phyloP scores from a whole-genome alignment of 495 filamentous ascomycete genomes.

The Aspergillus homomorphus region DNA sequence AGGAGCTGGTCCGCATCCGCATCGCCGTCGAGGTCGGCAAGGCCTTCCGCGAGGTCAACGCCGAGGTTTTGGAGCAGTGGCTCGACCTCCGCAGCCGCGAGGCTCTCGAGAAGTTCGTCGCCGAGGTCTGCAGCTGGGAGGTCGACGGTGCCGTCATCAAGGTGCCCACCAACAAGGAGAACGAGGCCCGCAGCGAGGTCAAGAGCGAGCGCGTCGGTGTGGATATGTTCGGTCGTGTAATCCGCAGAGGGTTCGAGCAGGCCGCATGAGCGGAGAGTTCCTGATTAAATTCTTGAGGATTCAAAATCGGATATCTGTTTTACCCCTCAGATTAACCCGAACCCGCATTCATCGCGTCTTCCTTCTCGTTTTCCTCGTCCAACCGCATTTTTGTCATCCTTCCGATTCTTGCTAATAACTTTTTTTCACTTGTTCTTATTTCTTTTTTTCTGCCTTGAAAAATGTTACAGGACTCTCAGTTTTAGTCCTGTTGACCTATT shows the following conservation, averaged over 20 bases:
- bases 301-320: not conserved
- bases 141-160: slow-evolving; percentile 65
- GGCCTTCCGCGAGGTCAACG: slow-evolving; percentile 77
- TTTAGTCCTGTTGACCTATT: not conserved
- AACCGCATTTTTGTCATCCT: not conserved
- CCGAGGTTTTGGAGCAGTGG: slow-evolving; percentile 78
- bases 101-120: slow-evolving; percentile 75
- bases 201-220: slow-evolving; percentile 84
- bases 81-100: slow-evolving; percentile 69
- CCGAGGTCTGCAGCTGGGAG: slow-evolving; percentile 83
- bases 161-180: slow-evolving; percentile 92
- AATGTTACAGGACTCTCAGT: not conserved
- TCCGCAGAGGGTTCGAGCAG: slow-evolving; percentile 88
- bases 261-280: slow-evolving; percentile 53
- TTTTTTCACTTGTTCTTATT: slow-evolving; percentile 13
- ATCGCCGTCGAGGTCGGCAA: slow-evolving; percentile 89
- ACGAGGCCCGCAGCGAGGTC: slow-evolving; percentile 94
- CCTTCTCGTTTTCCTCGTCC: not conserved
- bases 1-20: slow-evolving; percentile 88
- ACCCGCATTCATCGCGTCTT: slow-evolving; percentile 1
- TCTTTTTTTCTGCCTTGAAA: slow-evolving; percentile 5
- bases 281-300: not conserved
- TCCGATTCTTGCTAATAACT: slow-evolving; percentile 20
- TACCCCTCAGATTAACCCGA: not conserved
- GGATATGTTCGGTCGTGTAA: slow-evolving; percentile 81